Conservation (phyloP, 164 flowering plant genomes). For the Protea cynaroides region DNA sequence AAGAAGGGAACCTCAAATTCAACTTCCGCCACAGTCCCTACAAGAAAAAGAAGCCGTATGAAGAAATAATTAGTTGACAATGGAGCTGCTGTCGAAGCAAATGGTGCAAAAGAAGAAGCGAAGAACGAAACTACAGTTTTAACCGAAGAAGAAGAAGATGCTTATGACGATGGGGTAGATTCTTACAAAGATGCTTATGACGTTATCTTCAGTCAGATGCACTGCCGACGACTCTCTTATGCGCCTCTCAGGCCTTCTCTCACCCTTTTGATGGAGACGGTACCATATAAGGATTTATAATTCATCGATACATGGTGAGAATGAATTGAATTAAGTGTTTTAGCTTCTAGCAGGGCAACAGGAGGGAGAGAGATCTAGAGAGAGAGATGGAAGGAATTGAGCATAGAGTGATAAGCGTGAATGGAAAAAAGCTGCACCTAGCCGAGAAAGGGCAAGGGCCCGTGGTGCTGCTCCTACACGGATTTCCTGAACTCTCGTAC, state of each 20-base stretch:
- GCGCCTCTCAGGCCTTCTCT: no score
- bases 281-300: no score
- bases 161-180: slow-evolving; percentile 62
- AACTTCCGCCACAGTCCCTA: slow-evolving; percentile 11
- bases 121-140: neutral
- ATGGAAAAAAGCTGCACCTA: slow-evolving; percentile 52
- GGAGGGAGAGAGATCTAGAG: no score
- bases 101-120: neutral
- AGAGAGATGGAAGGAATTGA: slow-evolving; percentile 28
- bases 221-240: slow-evolving; percentile 21
- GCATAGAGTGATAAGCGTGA: slow-evolving; percentile 31
- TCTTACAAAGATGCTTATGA: slow-evolving; percentile 61
- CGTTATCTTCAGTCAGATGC: slow-evolving; percentile 36
- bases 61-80: slow-evolving; percentile 14
- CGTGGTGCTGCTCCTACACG: slow-evolving; percentile 50
- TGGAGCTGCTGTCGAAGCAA: slow-evolving; percentile 10
- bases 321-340: no score
- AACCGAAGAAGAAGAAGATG: slow-evolving; percentile 22
- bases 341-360: no score
- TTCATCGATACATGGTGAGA: no score
- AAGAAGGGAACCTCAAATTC: slow-evolving; percentile 24
- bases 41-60: slow-evolving; percentile 25
- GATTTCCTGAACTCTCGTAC: slow-evolving; percentile 64
- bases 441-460: slow-evolving; percentile 58
- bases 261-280: slow-evolving; percentile 5